Conservation (phyloP, 169 alveolate genomes). For the Babesia bovis region DNA sequence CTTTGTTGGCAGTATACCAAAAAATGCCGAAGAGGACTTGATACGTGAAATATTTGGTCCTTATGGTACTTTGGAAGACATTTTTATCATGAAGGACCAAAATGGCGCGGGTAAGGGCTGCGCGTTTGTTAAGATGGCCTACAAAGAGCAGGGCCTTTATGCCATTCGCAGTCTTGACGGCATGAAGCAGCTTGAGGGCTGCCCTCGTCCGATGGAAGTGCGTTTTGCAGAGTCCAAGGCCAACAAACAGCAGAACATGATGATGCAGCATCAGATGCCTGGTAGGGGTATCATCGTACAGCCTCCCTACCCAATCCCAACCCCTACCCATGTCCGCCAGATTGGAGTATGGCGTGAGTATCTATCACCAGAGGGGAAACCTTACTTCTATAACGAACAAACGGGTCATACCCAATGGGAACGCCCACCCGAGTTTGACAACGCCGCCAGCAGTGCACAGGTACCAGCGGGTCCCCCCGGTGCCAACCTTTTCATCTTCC, state of each 20-base stretch:
- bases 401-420: slow-evolving; percentile 89
- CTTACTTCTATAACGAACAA: slow-evolving; percentile 82
- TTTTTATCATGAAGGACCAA: slow-evolving; percentile 83
- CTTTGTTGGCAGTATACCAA: slow-evolving; percentile 88
- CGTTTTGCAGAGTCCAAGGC: slow-evolving; percentile 85
- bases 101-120: slow-evolving; percentile 87
- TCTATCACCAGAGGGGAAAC: slow-evolving; percentile 84
- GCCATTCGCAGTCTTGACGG: slow-evolving; percentile 83
- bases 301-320: slow-evolving; percentile 42
- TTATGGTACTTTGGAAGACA: slow-evolving; percentile 85
- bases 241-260: slow-evolving; percentile 41
- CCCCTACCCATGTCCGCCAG: slow-evolving; percentile 79
- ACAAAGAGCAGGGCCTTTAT: slow-evolving; percentile 87
- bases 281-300: slow-evolving; percentile 15
- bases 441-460: slow-evolving; percentile 18
- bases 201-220: slow-evolving; percentile 86
- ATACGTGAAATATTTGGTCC: slow-evolving; percentile 78
- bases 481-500: slow-evolving; percentile 90
- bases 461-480: slow-evolving; percentile 87
- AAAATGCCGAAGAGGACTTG: slow-evolving; percentile 79
- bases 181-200: slow-evolving; percentile 79
- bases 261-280: slow-evolving; percentile 19
- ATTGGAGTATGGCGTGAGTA: slow-evolving; percentile 86
- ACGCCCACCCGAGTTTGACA: slow-evolving; percentile 85
- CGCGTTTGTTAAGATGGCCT: slow-evolving; percentile 85